phyloP scores from a whole-genome alignment of 306 rosid species.

The Gillenia trifoliata region DNA sequence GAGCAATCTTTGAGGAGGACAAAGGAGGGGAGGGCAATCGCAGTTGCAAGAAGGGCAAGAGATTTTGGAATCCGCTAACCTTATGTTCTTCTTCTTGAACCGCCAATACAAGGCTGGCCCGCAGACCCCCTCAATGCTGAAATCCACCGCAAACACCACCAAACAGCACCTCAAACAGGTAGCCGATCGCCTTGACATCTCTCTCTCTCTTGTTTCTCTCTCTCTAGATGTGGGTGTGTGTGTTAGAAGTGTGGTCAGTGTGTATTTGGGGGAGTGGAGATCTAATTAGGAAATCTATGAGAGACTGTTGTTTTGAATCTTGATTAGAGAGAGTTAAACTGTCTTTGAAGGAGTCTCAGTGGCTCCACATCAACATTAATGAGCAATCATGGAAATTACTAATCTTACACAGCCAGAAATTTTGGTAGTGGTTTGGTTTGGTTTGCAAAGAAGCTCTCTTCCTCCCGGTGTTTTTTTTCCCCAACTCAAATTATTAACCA shows the following conservation, averaged over 20 bases:
- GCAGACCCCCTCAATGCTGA: slow-evolving; percentile 81
- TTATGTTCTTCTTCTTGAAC: slow-evolving; percentile 58
- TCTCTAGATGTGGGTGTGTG: neutral
- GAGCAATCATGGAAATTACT: neutral
- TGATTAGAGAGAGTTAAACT: neutral
- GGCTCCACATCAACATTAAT: neutral
- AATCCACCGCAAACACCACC: slow-evolving; percentile 70
- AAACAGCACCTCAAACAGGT: slow-evolving; percentile 70
- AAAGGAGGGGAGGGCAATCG: slow-evolving; percentile 91
- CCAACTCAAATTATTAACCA: no score
- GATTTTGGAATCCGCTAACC: slow-evolving; percentile 33
- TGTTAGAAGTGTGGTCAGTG: neutral
- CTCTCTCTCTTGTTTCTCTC: neutral
- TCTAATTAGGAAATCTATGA: slow-evolving; percentile 22
- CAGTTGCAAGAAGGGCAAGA: slow-evolving; percentile 87
- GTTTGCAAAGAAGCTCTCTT: no score
- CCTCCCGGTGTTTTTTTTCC: no score
- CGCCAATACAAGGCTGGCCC: slow-evolving; percentile 92
- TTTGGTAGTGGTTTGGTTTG: no score
- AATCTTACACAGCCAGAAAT: neutral
- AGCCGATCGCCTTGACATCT: slow-evolving; percentile 90
- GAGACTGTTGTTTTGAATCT: neutral
- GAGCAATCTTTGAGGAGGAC: slow-evolving; percentile 85
- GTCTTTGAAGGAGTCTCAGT: slow-evolving; percentile 11
- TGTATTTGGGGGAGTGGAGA: slow-evolving; percentile 28